A percentile compares a stretch with the other conserved stretches of the same genome.
Conservation (phyloP, 306 rosid genomes). For the Cyclanthera cordifolia region DNA sequence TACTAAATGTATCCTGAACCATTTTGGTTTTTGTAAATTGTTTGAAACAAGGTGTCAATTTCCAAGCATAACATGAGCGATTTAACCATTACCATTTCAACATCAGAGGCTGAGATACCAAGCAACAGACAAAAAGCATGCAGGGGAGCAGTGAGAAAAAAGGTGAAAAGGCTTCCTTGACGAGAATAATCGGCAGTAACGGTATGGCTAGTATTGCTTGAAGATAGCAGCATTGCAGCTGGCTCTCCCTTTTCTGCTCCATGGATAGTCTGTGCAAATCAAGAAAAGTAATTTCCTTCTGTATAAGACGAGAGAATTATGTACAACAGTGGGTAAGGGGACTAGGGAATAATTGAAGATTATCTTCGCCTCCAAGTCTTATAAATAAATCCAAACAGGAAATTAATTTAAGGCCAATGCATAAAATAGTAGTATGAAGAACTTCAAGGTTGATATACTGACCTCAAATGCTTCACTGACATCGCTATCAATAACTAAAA, state of each 20-base stretch:
- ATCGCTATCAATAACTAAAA: constrained; percentile 69
- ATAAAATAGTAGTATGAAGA: not conserved
- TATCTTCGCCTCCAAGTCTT: not conserved
- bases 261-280: constrained; percentile 41
- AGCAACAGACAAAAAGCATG: constrained; percentile 78
- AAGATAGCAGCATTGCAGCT: constrained; percentile 86
- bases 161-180: constrained; percentile 78
- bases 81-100: constrained; percentile 48
- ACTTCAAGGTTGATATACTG: constrained; percentile 23
- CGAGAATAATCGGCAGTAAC: constrained; percentile 29
- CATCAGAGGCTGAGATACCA: constrained; percentile 55
- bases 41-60: not conserved
- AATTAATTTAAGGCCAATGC: not conserved
- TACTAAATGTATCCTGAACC: constrained; percentile 53
- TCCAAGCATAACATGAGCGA: constrained; percentile 13
- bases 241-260: constrained; percentile 75
- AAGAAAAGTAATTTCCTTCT: not conserved
- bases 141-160: constrained; percentile 83
- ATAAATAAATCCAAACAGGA: not conserved
- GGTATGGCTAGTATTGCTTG: constrained; percentile 36
- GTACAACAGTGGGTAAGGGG: not conserved
- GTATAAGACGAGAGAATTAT: not conserved
- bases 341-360: not conserved
- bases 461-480: constrained; percentile 81
- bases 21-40: constrained; percentile 7